Evolutionary conservation across 140 eudicot genomes (phyloP), one percentile per base, ranked within the genome.

Genomic region (Bidens hawaiensis): DNA sequence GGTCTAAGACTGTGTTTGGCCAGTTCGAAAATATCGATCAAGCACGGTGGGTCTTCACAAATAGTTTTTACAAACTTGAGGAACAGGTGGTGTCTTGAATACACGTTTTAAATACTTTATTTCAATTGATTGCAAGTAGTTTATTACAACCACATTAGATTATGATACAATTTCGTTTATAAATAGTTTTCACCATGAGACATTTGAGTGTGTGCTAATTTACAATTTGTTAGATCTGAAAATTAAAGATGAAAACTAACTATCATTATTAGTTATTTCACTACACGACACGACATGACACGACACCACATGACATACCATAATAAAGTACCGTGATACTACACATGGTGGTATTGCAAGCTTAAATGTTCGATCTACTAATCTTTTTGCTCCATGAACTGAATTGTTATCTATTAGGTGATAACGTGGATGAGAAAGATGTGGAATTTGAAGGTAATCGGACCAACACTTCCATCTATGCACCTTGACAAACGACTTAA

Each of bases 401-500:
- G 23, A 1, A 4, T 58, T 43, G 62, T 38, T 2, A 27, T 50
- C 4, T 41, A 3, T 43, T 49, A 79, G 85, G 85, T 64, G 11
- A 60, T 60, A 34, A 71, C 67, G 9, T 79, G 67, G 75, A 75
- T 79, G 78, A 53, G 18, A 47, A 75, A 56, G 41, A 19, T 45
- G 22, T 76, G 65, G 61, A 47, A 49, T n/a, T 51, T 81, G 12
- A 77, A 17, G 70, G 72, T 78, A 16, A 30, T 81, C 12, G 83
- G 87, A 12, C 87, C 87, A 65, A 59, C 77, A 1, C 30, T 81
- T 40, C 82, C 86, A 36, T 81, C 86, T 17, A 62, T 76, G 74
- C 73, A 59, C 70, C 42, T 73, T 7, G 83, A 81, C 53, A 70
- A 54, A 18, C 57, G 69, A 54, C 30, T 77, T 17, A 33, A 57